Percentiles rank a stretch among this genome's conserved stretches.
These are phyloP conservation scores for Solanum medicagineum DNA, from an alignment of 257 asterid genomes.

Conservation along the genomic window DNA sequence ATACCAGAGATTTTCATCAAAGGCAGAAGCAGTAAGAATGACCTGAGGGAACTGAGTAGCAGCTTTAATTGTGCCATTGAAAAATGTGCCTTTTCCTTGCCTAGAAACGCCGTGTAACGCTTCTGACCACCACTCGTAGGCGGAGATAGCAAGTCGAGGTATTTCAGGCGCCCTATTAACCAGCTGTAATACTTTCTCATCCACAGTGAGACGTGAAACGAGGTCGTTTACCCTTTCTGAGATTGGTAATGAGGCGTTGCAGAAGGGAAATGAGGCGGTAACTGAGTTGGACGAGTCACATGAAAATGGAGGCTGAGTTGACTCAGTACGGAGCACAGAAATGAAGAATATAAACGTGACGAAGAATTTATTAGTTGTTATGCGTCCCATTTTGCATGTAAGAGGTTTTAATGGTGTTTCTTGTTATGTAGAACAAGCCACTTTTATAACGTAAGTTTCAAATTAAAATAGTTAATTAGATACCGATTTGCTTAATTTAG, in stretches of 20 bases:
- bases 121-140: slow-evolving; percentile 80
- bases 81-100: slow-evolving; percentile 37
- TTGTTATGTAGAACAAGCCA: background rate
- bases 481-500: background rate
- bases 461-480: background rate
- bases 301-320: slow-evolving; percentile 33
- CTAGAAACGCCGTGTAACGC: slow-evolving; percentile 58
- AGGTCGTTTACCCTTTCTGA: slow-evolving; percentile 32
- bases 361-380: background rate
- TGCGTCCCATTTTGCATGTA: background rate
- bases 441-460: background rate
- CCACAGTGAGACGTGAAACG: slow-evolving; percentile 44
- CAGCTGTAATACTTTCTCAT: slow-evolving; percentile 54
- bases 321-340: background rate
- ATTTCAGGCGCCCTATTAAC: slow-evolving; percentile 43
- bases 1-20: slow-evolving; percentile 22
- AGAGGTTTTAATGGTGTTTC: background rate
- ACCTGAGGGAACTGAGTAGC: slow-evolving; percentile 59
- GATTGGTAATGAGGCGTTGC: slow-evolving; percentile 24
- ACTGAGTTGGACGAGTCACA: slow-evolving; percentile 38
- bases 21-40: slow-evolving; percentile 24
- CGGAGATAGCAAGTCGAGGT: slow-evolving; percentile 54
- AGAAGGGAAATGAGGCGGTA: slow-evolving; percentile 36
- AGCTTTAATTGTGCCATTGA: slow-evolving; percentile 31
- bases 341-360: background rate